Conservation (phyloP, 2,329 filamentous ascomycete species). For the Beauveria pseudobassiana region DNA sequence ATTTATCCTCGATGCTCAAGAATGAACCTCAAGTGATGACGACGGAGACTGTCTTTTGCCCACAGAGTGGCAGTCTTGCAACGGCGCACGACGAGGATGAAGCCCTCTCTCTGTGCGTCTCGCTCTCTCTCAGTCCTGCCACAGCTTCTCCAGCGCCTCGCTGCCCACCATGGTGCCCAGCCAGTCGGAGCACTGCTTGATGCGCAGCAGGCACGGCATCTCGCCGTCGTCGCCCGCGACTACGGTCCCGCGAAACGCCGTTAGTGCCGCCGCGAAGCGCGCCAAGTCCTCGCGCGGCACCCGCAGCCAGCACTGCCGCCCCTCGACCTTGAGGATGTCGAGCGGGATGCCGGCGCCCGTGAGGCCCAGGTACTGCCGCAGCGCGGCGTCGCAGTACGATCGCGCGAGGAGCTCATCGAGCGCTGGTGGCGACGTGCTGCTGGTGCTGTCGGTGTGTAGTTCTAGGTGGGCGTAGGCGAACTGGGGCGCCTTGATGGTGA, state of each 20-base stretch:
- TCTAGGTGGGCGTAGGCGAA: conserved; percentile 53
- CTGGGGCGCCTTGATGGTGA: conserved; percentile 41
- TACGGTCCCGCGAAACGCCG: conserved; percentile 51
- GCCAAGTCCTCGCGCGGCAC: conserved; percentile 53
- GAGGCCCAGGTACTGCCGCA: conserved; percentile 62
- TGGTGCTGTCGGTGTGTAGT: conserved; percentile 26
- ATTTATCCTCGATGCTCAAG: neutral
- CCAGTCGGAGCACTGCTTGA: conserved; percentile 57
- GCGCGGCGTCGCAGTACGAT: conserved; percentile 54
- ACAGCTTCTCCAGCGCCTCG: conserved; percentile 34
- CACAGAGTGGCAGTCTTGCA: too few relatives aligned
- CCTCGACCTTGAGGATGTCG: conserved; percentile 60
- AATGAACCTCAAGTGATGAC: neutral
- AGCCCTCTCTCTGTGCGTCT: neutral
- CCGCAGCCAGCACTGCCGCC: conserved; percentile 54
- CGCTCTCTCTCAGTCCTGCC: conserved; percentile 23
- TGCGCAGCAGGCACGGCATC: conserved; percentile 42
- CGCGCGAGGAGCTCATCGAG: conserved; percentile 58
- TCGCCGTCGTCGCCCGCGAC: conserved; percentile 27
- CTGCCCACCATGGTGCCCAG: conserved; percentile 51
- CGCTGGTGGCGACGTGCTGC: conserved; percentile 9
- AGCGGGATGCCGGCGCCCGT: conserved; percentile 60
- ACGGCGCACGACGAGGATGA: neutral
- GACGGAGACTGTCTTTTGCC: neutral
- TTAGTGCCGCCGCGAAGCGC: conserved; percentile 55